These are phyloP conservation scores for Pseudogymnoascus sp. DNA, from an alignment of 2,329 filamentous ascomycete genomes.

Conservation along the genomic window DNA sequence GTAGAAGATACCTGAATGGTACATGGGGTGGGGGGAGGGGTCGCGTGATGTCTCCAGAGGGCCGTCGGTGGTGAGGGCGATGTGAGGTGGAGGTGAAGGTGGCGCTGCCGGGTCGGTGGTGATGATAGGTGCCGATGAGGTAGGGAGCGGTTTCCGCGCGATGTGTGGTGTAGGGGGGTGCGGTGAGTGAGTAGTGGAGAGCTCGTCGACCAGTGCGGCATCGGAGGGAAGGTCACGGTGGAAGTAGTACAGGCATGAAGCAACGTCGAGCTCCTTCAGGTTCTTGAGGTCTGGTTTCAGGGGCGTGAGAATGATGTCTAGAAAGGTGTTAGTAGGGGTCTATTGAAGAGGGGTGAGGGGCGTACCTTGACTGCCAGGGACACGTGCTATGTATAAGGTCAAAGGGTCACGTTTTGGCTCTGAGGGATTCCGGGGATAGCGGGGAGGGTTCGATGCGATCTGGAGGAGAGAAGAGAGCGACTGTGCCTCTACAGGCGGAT, in stretches of 20 bases:
- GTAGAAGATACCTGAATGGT: too few relatives aligned
- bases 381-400: slow-evolving; percentile 83
- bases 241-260: slow-evolving; percentile 82
- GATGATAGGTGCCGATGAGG: neutral
- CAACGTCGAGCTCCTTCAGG: slow-evolving; percentile 79
- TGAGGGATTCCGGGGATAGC: slow-evolving; percentile 71
- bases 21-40: neutral
- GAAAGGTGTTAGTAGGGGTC: slow-evolving; percentile 14
- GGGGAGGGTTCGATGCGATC: slow-evolving; percentile 78
- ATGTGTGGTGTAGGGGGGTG: slow-evolving; percentile 14
- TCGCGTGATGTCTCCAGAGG: neutral
- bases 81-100: neutral
- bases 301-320: slow-evolving; percentile 87
- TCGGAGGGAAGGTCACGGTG: slow-evolving; percentile 65
- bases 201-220: slow-evolving; percentile 26
- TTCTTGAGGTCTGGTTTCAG: slow-evolving; percentile 83
- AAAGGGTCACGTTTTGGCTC: slow-evolving; percentile 62
- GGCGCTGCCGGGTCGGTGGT: neutral
- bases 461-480: slow-evolving; percentile 73
- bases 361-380: slow-evolving; percentile 81
- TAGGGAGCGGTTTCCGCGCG: slow-evolving; percentile 26
- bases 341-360: slow-evolving; percentile 11
- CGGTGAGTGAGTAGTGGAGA: neutral
- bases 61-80: neutral
- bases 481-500: slow-evolving; percentile 57